Percentiles rank a stretch among this genome's conserved stretches.
phyloP scores from a whole-genome alignment of 108 stramenopile species.

The Nitzschia palea region DNA sequence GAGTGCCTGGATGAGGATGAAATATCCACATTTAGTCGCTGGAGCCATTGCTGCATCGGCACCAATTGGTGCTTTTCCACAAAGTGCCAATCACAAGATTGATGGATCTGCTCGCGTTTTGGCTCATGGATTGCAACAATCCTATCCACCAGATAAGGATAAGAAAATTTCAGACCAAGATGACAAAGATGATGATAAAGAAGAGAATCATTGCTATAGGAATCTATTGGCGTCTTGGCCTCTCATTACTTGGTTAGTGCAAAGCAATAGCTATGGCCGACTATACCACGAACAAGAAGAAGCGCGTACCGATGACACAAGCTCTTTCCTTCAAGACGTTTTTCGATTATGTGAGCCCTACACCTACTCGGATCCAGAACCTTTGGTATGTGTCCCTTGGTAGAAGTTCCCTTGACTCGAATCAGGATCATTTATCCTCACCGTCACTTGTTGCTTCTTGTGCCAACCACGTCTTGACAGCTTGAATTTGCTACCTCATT shows the following conservation, averaged over 20 bases:
- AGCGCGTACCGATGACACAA: neutral
- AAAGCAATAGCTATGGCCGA: neutral
- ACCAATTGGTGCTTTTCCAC: slow-evolving; percentile 48
- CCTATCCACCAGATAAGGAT: slow-evolving; percentile 38
- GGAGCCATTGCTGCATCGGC: slow-evolving; percentile 88
- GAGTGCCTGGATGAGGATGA: slow-evolving; percentile 80
- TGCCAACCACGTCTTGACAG: too few relatives aligned
- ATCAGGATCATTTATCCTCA: neutral
- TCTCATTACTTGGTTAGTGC: slow-evolving; percentile 37
- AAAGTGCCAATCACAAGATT: slow-evolving; percentile 31
- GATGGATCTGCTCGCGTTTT: slow-evolving; percentile 52
- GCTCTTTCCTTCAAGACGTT: slow-evolving; percentile 18
- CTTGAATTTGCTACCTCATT: slow-evolving; percentile 15
- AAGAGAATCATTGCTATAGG: slow-evolving; percentile 41
- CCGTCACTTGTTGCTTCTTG: too few relatives aligned
- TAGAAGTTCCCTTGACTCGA: neutral
- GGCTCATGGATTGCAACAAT: slow-evolving; percentile 21
- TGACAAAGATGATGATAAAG: neutral
- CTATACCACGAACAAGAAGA: neutral
- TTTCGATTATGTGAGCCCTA: slow-evolving; percentile 60
- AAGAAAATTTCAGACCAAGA: neutral
- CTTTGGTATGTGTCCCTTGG: slow-evolving; percentile 32
- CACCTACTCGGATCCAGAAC: slow-evolving; percentile 11
- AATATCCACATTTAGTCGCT: slow-evolving; percentile 79
- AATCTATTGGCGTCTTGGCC: slow-evolving; percentile 55